Evolutionary conservation across 169 alveolate species (phyloP), one percentile per base, ranked within the genome.

Genomic region (Cryptosporidium sp.): DNA sequence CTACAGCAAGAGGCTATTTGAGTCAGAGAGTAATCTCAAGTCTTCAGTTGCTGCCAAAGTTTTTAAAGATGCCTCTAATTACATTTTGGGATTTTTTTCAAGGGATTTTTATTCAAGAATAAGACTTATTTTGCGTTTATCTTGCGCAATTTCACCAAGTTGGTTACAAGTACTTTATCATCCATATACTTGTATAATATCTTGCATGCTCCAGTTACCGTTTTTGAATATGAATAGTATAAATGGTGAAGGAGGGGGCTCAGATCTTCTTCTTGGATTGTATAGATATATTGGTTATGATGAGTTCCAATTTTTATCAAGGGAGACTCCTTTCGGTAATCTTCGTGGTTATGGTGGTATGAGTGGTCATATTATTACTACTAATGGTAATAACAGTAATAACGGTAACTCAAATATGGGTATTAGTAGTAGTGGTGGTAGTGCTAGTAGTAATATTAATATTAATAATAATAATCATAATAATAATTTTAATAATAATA

Each of bases 181-280:
- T 62, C 75, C 89, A 62, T 62, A 80, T 41, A 41, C 89, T 18
- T 80, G 75, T 26, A 37, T 80, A 21, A 26, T 80, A 39, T 80
- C 89, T 8, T 80, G 89, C 43, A 39, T 80, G 21, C 35, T 71
- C n/a, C 85, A 71, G 29, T 69, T 71, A 1, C 85, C 85, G 12
- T 33, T 33, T 26, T n/a, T 71, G 23, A 50, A 29, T 23, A 16
- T 12, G 37, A 51, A n/a, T 26, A 23, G 2, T 45, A 26, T n/a
- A 12, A 26, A 23, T 45, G 45, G 18, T 23, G 65, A 45, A 1
- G 84, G 67, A 6, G 48, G 70, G 16, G 41, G 85, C 0, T 26
- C 45, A 26, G 85, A 65, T 31, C 50, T 35, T 35, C 48, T 73
- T 9, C 86, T 73, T 33, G 89, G 50, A 14, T 12, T 62, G 26